These are phyloP conservation scores for Aspergillus quadrilineatus DNA, from an alignment of 2,329 filamentous ascomycete species.

Conservation along the genomic window DNA sequence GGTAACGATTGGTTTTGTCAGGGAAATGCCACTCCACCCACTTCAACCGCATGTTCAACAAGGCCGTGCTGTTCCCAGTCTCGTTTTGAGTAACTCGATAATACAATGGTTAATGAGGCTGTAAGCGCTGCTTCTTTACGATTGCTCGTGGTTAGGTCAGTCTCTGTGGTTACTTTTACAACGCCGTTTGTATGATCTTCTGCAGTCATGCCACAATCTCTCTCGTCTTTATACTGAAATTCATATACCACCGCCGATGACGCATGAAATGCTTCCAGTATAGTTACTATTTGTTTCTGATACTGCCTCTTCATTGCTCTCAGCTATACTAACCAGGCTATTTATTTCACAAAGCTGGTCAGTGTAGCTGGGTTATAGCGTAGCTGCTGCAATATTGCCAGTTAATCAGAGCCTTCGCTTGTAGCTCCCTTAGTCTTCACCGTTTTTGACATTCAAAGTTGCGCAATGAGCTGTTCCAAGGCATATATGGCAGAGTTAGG, in stretches of 20 bases:
- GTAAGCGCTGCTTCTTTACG: background rate
- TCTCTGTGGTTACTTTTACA: background rate
- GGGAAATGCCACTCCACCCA: background rate
- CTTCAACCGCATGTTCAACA: background rate
- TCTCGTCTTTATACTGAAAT: background rate
- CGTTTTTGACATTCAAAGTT: background rate
- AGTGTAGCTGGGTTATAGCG: background rate
- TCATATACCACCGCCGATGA: background rate
- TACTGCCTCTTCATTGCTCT: background rate
- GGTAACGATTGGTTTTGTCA: too few relatives aligned
- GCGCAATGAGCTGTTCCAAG: background rate
- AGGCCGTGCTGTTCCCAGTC: background rate
- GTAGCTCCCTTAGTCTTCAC: slow-evolving; percentile 1
- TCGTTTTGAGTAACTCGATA: background rate
- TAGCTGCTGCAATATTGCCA: background rate
- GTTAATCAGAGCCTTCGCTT: background rate
- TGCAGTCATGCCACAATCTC: background rate
- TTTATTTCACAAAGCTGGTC: background rate
- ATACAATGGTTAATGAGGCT: background rate
- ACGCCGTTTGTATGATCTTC: background rate
- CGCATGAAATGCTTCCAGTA: background rate
- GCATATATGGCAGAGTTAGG: background rate
- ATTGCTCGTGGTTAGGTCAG: background rate
- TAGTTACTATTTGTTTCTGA: background rate
- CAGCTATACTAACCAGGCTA: background rate